A percentile compares a stretch with the other conserved stretches of the same genome.
Evolutionary conservation across 208 protist species (phyloP).

Genomic region (Trypanosoma rangeli): DNA sequence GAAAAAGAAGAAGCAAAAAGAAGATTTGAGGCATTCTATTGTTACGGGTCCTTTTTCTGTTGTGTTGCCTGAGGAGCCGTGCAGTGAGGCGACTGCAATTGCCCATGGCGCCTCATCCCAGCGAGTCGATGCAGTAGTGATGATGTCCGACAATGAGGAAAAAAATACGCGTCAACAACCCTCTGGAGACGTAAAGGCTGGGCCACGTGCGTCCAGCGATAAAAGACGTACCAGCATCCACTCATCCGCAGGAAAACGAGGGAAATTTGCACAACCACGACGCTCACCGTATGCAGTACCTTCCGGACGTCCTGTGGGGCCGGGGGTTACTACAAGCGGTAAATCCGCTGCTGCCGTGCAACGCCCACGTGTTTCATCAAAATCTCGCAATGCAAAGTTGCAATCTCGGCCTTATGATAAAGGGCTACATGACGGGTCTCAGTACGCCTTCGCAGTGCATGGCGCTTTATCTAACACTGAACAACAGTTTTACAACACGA

Average conservation of each 20-base stretch:
- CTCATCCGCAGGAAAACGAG: background rate
- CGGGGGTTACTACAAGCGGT: background rate
- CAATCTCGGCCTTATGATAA: background rate
- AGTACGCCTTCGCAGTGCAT: background rate
- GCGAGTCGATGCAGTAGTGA: slow-evolving; percentile 6
- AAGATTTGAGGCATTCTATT: background rate
- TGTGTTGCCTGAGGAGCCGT: slow-evolving; percentile 18
- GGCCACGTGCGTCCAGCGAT: background rate
- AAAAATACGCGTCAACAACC: background rate
- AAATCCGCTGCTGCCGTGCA: background rate
- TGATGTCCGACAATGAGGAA: slow-evolving; percentile 6
- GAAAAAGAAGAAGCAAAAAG: slow-evolving; percentile 2
- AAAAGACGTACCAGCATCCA: background rate
- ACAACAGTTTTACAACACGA: background rate
- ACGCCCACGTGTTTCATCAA: background rate
- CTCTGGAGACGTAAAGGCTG: background rate
- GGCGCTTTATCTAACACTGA: background rate
- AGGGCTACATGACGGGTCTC: background rate
- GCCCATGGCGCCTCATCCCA: background rate
- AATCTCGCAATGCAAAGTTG: background rate
- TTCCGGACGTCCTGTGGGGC: background rate
- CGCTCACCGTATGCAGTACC: slow-evolving; percentile 9
- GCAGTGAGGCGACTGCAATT: background rate
- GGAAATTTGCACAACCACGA: background rate
- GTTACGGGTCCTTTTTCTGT: slow-evolving; percentile 26